phyloP scores from a whole-genome alignment of 1,284 basidiomycete genomes.

The Trichosporon coremiiforme region DNA sequence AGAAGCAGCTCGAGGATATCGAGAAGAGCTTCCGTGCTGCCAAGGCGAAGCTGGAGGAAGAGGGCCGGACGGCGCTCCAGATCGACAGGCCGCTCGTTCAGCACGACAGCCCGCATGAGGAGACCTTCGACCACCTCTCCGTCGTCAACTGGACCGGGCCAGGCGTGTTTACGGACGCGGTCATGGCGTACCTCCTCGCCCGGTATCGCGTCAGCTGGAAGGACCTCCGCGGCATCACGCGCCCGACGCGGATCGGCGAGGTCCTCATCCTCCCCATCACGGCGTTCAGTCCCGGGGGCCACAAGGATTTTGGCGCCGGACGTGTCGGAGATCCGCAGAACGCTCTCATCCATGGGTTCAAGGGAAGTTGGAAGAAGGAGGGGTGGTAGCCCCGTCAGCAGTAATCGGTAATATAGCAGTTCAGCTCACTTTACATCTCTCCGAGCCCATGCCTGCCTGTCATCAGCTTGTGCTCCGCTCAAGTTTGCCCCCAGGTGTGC shows the following conservation, averaged over 20 bases:
- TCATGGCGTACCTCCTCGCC: slow-evolving; percentile 52
- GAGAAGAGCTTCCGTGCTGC: neutral
- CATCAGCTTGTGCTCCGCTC: too few species aligned
- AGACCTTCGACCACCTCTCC: neutral
- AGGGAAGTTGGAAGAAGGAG: slow-evolving; percentile 10
- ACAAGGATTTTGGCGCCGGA: slow-evolving; percentile 12
- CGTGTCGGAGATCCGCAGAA: neutral
- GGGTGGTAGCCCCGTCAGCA: neutral
- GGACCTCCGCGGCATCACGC: slow-evolving; percentile 45
- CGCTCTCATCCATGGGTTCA: neutral
- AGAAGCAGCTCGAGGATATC: neutral
- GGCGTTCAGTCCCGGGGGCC: slow-evolving; percentile 34
- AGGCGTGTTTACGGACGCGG: slow-evolving; percentile 50
- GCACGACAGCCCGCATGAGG: neutral
- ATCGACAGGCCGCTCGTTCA: neutral
- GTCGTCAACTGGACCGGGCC: slow-evolving; percentile 47
- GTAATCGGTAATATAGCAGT: neutral
- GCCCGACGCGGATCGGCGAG: slow-evolving; percentile 54
- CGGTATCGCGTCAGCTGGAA: slow-evolving; percentile 54
- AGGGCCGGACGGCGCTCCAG: slow-evolving; percentile 14
- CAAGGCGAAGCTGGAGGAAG: slow-evolving; percentile 27
- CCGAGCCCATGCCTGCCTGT: neutral
- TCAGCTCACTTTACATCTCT: neutral
- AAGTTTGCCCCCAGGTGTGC: neutral
- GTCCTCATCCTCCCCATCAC: slow-evolving; percentile 55